These are phyloP conservation scores for Fusarium fujikuroi DNA, from an alignment of 2,329 filamentous ascomycete species.

Conservation along the genomic window DNA sequence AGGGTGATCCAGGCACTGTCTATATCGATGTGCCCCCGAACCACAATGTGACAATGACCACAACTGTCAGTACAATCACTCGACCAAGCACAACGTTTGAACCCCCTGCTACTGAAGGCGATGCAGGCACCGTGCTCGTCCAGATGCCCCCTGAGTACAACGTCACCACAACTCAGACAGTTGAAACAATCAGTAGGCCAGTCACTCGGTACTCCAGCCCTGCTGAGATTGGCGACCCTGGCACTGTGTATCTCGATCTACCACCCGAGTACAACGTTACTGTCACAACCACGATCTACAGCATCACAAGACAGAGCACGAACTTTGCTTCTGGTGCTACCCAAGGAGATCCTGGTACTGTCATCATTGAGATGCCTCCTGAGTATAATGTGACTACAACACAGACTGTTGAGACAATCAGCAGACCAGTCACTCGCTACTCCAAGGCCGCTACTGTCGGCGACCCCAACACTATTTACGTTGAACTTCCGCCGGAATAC, in stretches of 20 bases:
- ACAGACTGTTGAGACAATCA: conserved; percentile 15
- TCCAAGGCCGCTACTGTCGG: conserved; percentile 3
- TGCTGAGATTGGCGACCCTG: conserved; percentile 12
- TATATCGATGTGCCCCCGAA: conserved; percentile 22
- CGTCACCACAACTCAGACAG: conserved; percentile 13
- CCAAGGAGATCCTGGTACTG: conserved; percentile 16
- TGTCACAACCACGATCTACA: conserved; percentile 7
- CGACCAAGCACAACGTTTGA: conserved; percentile 21
- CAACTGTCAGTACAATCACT: conserved; percentile 22
- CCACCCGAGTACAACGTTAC: conserved; percentile 28
- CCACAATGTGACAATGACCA: conserved; percentile 22
- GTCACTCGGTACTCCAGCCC: conserved; percentile 10
- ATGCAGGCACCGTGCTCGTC: conserved; percentile 17
- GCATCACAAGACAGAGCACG: conserved; percentile 5
- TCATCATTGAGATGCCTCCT: conserved; percentile 7
- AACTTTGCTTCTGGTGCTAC: conserved; percentile 5
- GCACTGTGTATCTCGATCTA: conserved; percentile 16
- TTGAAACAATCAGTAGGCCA: conserved; percentile 12
- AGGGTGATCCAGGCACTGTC: conserved; percentile 23
- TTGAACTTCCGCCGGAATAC: conserved; percentile 18
- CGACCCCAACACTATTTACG: conserved; percentile 11
- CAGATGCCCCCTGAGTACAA: conserved; percentile 23
- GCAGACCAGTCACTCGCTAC: neutral
- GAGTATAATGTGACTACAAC: conserved; percentile 15
- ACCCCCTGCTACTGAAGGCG: conserved; percentile 12